Conservation (phyloP, 2,329 filamentous ascomycete species). For the Didymella exigua region DNA sequence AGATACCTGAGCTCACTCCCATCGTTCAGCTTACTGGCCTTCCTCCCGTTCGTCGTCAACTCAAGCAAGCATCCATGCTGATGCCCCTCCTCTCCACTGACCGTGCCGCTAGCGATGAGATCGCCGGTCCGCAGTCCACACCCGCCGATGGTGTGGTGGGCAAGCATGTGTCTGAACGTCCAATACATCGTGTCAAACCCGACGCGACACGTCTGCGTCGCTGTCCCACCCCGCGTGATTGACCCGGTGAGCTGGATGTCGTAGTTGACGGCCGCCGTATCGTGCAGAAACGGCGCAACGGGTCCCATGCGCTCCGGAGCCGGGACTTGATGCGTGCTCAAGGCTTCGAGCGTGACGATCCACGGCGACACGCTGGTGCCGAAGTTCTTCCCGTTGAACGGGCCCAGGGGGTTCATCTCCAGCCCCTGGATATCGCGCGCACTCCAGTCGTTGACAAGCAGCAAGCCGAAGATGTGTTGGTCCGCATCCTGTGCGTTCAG, state of each 20-base stretch:
- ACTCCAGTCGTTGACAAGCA: conserved; percentile 67
- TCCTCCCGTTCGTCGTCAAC: conserved; percentile 46
- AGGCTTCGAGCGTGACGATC: conserved; percentile 65
- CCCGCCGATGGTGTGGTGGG: conserved; percentile 52
- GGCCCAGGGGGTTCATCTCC: conserved; percentile 67
- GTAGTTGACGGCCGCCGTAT: conserved; percentile 31
- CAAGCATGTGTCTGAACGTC: conserved; percentile 54
- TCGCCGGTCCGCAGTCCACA: conserved; percentile 52
- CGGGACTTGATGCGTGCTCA: conserved; percentile 47
- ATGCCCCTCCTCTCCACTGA: conserved; percentile 46
- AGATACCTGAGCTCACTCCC: conserved; percentile 47
- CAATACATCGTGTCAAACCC: conserved; percentile 52
- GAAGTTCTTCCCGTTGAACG: conserved; percentile 66
- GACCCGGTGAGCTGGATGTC: conserved; percentile 31
- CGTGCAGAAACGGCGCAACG: conserved; percentile 35
- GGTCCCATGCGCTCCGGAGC: conserved; percentile 29
- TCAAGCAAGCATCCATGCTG: conserved; percentile 54
- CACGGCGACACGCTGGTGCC: conserved; percentile 66
- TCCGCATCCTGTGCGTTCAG: conserved; percentile 51
- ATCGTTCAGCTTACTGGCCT: conserved; percentile 33
- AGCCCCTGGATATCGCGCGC: conserved; percentile 66
- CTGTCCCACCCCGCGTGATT: conserved; percentile 26
- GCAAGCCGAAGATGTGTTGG: conserved; percentile 67
- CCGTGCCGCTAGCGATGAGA: conserved; percentile 53
- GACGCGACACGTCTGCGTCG: conserved; percentile 35